Evolutionary conservation across 1,139 yeast species (phyloP).

Genomic region (Blastobotrys malaysiensis): DNA sequence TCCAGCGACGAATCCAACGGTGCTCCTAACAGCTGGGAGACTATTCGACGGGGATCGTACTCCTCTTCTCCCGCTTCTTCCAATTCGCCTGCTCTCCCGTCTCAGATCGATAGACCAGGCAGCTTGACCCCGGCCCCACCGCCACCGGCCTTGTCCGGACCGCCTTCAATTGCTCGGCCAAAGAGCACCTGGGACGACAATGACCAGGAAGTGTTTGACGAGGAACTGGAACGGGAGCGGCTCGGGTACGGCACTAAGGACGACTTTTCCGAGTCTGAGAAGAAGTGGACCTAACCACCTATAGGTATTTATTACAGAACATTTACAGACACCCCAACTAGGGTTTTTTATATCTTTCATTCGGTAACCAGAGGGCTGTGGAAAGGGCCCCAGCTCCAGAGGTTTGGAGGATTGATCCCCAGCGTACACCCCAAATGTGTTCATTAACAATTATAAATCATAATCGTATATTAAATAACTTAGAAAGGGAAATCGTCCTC

Average conservation of each 20-base stretch:
- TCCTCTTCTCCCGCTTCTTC: no score
- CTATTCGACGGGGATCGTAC: not conserved
- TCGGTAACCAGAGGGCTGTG: no score
- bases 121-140: constrained; percentile 15
- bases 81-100: not conserved
- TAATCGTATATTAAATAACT: constrained; percentile 3
- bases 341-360: no score
- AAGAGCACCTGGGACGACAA: constrained; percentile 5
- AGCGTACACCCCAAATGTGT: no score
- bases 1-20: not conserved
- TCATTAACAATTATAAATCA: not conserved
- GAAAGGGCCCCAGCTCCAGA: no score
- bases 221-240: constrained; percentile 28
- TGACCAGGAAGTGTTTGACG: constrained; percentile 28
- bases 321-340: no score
- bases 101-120: constrained; percentile 9
- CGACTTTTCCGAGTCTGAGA: constrained; percentile 32
- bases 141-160: constrained; percentile 14
- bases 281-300: constrained; percentile 25
- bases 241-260: constrained; percentile 24
- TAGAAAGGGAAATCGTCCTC: constrained; percentile 19
- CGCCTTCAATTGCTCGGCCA: constrained; percentile 6
- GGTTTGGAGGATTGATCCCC: no score
- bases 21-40: not conserved
- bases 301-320: not conserved